Conservation (phyloP, 1,284 basidiomycete genomes). For the Pisolithus thermaeus region DNA sequence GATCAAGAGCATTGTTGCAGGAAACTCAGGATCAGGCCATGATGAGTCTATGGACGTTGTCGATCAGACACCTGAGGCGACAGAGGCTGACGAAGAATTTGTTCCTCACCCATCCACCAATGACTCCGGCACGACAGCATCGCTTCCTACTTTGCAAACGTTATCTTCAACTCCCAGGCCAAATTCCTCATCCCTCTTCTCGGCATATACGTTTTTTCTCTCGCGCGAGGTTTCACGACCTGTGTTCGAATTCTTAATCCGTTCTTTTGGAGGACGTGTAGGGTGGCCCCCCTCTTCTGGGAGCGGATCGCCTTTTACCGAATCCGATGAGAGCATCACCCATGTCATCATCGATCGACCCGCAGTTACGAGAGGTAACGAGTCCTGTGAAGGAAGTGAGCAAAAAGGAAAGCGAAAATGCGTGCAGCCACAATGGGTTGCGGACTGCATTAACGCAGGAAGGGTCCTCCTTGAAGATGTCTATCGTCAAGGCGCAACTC, state of each 20-base stretch:
- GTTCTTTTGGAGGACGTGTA: conserved; percentile 85
- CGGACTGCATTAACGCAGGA: conserved; percentile 90
- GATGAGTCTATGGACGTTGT: conserved; percentile 38
- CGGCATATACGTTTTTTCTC: conserved; percentile 89
- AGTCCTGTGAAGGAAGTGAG: conserved; percentile 57
- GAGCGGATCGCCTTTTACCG: conserved; percentile 74
- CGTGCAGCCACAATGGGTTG: conserved; percentile 97
- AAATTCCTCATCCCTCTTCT: conserved; percentile 62
- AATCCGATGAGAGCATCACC: conserved; percentile 79
- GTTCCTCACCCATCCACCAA: conserved; percentile 60
- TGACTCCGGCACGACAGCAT: conserved; percentile 44
- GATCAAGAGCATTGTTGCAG: conserved; percentile 57
- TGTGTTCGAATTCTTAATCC: conserved; percentile 93
- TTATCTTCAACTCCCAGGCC: conserved; percentile 55
- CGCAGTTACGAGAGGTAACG: conserved; percentile 40
- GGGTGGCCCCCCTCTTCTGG: conserved; percentile 89
- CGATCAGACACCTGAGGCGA: conserved; percentile 23
- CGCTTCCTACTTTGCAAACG: conserved; percentile 77
- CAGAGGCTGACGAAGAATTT: conserved; percentile 65
- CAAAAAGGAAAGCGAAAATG: conserved; percentile 72
- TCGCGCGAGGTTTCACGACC: conserved; percentile 91
- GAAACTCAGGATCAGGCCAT: conserved; percentile 25
- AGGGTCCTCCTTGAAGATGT: conserved; percentile 82
- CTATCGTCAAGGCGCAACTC: conserved; percentile 81
- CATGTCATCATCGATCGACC: conserved; percentile 97